Base-by-base conservation (phyloP, 768 basidiomycete species). In the Tephrocybe rancida region DNA sequence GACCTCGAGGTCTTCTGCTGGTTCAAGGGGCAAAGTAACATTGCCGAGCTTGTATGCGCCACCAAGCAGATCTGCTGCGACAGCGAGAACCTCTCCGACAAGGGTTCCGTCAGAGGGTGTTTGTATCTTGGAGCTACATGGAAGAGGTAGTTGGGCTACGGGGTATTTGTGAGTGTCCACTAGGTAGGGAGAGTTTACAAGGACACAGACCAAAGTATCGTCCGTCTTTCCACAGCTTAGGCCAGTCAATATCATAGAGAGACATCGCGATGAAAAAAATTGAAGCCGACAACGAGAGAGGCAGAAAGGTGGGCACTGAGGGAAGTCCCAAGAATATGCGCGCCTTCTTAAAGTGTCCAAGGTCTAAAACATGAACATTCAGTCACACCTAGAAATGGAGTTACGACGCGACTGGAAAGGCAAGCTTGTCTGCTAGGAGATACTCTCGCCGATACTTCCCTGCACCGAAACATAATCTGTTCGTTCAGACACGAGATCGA, bases 121-220 rank as follows among this genome's bases (percentile, higher is more conserved):
- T 43, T 56, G 49, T 34, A 39, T 49, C 24, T 45, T 41, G 6
- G 21, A 13, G 10, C 46, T 16, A 22, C 34, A n/a, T 25, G 14
- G 14, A 22, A 25, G 26, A 19, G 57, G 54, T 16, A 59, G 29
- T 26, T 56, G 55, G 19, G 58, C 55, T 56, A 48, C 14, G 26
- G 7, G 3, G 35, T 18, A 26, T 10, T 7, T 37, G n/a, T 37
- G 5, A 37, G 45, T 27, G 16, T 27, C n/a, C 43, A 48, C 19
- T 8, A 18, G 3, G 19, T 32, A 44, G 18, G 6, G 9, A 21
- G 19, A 41, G 18, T 41, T 41, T 5, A 22, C n/a, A 47, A 9
- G 44, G 5, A n/a, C 18, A 11, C 51, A 30, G 39, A 56, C 58
- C 58, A 41, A 60, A 60, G 48, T 56, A 60, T 16, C 47, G 47